Percentiles rank a stretch among this genome's conserved stretches.
These are phyloP conservation scores for Aspergillus pseudoviridinutans DNA, from an alignment of 2,329 filamentous ascomycete species.

Conservation along the genomic window DNA sequence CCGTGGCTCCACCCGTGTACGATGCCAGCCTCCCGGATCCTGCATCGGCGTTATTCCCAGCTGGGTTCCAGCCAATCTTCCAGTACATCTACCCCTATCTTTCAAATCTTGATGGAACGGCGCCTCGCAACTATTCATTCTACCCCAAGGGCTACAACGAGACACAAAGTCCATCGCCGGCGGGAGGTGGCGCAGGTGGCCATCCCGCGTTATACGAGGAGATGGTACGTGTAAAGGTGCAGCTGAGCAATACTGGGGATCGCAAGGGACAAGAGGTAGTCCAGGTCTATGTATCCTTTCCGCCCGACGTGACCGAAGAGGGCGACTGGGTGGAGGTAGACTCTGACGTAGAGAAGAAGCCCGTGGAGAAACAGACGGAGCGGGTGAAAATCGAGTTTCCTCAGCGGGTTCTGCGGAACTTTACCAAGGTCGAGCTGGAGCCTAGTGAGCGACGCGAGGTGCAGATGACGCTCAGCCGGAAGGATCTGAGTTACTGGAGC, in stretches of 20 bases:
- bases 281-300: constrained; percentile 66
- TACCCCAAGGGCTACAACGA: constrained; percentile 57
- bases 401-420: constrained; percentile 59
- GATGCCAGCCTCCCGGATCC: constrained; percentile 52
- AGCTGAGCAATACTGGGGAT: constrained; percentile 47
- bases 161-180: constrained; percentile 52
- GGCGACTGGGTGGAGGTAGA: constrained; percentile 10
- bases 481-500: constrained; percentile 73
- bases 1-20: constrained; percentile 53
- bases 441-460: constrained; percentile 53
- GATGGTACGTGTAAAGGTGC: constrained; percentile 44
- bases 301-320: constrained; percentile 33
- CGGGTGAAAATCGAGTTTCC: constrained; percentile 60
- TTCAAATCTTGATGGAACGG: constrained; percentile 46
- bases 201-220: constrained; percentile 49
- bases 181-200: constrained; percentile 60
- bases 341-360: not conserved
- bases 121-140: constrained; percentile 37
- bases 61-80: constrained; percentile 56
- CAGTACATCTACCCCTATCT: constrained; percentile 75
- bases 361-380: constrained; percentile 9
- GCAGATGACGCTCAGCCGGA: constrained; percentile 58
- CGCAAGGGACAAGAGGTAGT: constrained; percentile 49
- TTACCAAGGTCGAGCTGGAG: constrained; percentile 63
- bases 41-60: constrained; percentile 58